phyloP scores from a whole-genome alignment of 2,329 filamentous ascomycete species.

The Xylaria hypoxylon region DNA sequence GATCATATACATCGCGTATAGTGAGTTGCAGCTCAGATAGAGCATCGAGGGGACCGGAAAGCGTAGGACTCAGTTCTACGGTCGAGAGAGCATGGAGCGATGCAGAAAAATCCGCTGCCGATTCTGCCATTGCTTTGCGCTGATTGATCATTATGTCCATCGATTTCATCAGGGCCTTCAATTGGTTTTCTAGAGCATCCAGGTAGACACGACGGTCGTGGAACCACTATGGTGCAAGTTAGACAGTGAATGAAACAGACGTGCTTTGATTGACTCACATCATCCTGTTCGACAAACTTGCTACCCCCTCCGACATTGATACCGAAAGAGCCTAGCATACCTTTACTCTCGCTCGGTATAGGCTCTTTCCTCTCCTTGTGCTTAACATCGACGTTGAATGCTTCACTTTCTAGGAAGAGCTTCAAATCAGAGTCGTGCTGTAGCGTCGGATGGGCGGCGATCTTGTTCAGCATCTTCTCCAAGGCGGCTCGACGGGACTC shows the following conservation, averaged over 20 bases:
- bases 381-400: slow-evolving; percentile 96
- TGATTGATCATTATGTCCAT: slow-evolving; percentile 94
- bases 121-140: slow-evolving; percentile 92
- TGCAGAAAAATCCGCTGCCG: slow-evolving; percentile 90
- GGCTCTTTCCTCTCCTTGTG: slow-evolving; percentile 95
- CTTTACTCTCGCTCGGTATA: slow-evolving; percentile 88
- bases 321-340: slow-evolving; percentile 87
- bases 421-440: slow-evolving; percentile 96
- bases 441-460: slow-evolving; percentile 85
- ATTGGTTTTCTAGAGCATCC: slow-evolving; percentile 90
- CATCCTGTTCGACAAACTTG: slow-evolving; percentile 98
- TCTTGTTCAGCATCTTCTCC: slow-evolving; percentile 98
- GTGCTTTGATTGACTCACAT: slow-evolving; percentile 68
- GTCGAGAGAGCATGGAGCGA: slow-evolving; percentile 93
- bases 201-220: slow-evolving; percentile 95
- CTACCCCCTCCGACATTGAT: slow-evolving; percentile 79
- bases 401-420: slow-evolving; percentile 94
- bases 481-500: slow-evolving; percentile 90
- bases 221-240: slow-evolving; percentile 78
- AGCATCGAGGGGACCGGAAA: slow-evolving; percentile 90
- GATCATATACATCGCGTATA: slow-evolving; percentile 93
- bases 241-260: slow-evolving; percentile 17
- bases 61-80: slow-evolving; percentile 88
- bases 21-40: slow-evolving; percentile 93
- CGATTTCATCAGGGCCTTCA: slow-evolving; percentile 90